Percentiles rank a stretch among this genome's conserved stretches.
These are phyloP conservation scores for Cordyceps pruinosa DNA, from an alignment of 2,329 filamentous ascomycete genomes.

Conservation along the genomic window DNA sequence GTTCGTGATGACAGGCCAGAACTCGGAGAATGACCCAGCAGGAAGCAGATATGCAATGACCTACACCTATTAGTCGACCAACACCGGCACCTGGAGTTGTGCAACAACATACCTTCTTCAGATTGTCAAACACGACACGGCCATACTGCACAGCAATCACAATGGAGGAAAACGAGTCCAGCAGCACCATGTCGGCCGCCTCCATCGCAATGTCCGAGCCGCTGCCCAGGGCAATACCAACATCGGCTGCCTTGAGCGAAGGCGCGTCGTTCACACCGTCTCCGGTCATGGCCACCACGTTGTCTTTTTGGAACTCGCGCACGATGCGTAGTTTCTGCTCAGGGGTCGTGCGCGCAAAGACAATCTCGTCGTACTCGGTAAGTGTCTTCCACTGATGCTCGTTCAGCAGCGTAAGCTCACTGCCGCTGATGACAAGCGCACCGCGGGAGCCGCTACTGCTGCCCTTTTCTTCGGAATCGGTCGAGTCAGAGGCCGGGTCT, in stretches of 20 bases:
- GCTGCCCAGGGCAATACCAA: constrained; percentile 74
- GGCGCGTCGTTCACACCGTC: constrained; percentile 85
- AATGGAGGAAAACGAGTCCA: constrained; percentile 67
- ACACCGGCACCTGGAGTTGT: not conserved
- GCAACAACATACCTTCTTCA: constrained; percentile 53
- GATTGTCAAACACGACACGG: constrained; percentile 70
- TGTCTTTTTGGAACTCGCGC: constrained; percentile 61
- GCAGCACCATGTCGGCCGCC: constrained; percentile 72
- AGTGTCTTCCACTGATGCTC: constrained; percentile 64
- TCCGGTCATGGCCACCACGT: constrained; percentile 74
- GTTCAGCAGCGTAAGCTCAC: constrained; percentile 59
- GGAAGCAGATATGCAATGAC: constrained; percentile 62
- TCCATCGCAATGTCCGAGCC: constrained; percentile 79
- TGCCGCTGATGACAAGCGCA: constrained; percentile 57
- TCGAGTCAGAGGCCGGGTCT: not conserved
- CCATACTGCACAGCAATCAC: constrained; percentile 67
- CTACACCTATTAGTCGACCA: constrained; percentile 9
- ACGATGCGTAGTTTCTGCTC: constrained; percentile 77
- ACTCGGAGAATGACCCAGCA: constrained; percentile 67
- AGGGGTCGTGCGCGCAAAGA: constrained; percentile 69
- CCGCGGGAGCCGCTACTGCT: constrained; percentile 20
- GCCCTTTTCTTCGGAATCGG: constrained; percentile 19
- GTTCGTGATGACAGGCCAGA: constrained; percentile 69
- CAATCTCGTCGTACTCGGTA: constrained; percentile 58
- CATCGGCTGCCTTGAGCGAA: constrained; percentile 70